A percentile compares a stretch with the other conserved stretches of the same genome.
phyloP scores from a whole-genome alignment of 2,329 filamentous ascomycete genomes.

The Apiospora marii region DNA sequence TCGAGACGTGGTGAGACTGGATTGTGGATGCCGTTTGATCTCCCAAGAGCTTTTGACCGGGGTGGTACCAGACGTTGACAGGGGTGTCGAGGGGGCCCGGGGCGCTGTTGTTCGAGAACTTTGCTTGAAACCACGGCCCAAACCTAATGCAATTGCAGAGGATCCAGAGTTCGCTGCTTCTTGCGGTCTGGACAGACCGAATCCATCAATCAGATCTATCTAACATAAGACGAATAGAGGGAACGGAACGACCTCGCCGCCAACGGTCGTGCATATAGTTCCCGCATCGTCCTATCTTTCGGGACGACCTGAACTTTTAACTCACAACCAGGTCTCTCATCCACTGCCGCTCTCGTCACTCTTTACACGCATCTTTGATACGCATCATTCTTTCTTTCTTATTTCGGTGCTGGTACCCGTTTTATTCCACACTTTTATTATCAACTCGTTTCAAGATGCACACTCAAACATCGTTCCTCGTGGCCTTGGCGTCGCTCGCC shows the following conservation, averaged over 20 bases:
- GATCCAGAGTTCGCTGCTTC: not conserved
- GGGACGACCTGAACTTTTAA: not conserved
- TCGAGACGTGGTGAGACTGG: not conserved
- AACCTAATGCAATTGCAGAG: constrained; percentile 7
- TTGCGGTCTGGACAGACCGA: not conserved
- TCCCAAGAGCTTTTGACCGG: not conserved
- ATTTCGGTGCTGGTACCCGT: constrained; percentile 12
- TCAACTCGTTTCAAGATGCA: not conserved
- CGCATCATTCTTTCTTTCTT: not conserved
- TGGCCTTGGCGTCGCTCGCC: constrained; percentile 18
- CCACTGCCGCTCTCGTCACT: not conserved
- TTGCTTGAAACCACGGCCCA: constrained; percentile 12
- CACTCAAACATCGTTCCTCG: not conserved
- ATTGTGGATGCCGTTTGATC: constrained; percentile 12
- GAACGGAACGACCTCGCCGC: not conserved
- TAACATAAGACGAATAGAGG: not conserved
- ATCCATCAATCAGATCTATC: not conserved
- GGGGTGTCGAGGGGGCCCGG: not conserved
- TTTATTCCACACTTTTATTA: not conserved
- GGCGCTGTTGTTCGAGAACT: constrained; percentile 12
- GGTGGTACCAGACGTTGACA: not conserved
- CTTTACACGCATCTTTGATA: not conserved
- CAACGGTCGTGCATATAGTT: not conserved
- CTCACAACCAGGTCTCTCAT: not conserved
- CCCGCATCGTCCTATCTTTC: not conserved